Conservation (phyloP, 2,329 filamentous ascomycete species). For the Rhytidhysteron rufulum region DNA sequence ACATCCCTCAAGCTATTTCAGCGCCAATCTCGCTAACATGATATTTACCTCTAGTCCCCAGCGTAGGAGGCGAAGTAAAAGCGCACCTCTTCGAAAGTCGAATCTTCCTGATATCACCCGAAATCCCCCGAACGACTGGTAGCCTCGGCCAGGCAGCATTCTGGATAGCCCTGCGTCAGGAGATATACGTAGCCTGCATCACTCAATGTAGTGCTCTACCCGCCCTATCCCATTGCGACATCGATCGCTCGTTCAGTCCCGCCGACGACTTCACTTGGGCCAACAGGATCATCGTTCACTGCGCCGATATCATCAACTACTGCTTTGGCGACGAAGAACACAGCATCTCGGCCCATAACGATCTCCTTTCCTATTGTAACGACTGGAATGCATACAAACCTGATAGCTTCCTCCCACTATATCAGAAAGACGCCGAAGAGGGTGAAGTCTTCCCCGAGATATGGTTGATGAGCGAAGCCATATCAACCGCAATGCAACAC, state of each 20-base stretch:
- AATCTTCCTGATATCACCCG: slow-evolving; percentile 3
- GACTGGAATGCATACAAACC: slow-evolving; percentile 49
- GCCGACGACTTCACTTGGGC: slow-evolving; percentile 25
- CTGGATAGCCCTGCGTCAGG: slow-evolving; percentile 8
- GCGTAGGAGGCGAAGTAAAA: slow-evolving; percentile 13
- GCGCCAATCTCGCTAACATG: slow-evolving; percentile 10
- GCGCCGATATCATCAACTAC: slow-evolving; percentile 61
- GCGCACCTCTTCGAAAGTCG: slow-evolving; percentile 16
- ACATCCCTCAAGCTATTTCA: no score
- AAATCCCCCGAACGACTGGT: slow-evolving; percentile 1
- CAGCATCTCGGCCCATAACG: slow-evolving; percentile 38
- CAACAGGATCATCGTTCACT: slow-evolving; percentile 43
- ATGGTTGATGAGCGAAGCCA: slow-evolving; percentile 55
- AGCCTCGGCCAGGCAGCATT: slow-evolving; percentile 4
- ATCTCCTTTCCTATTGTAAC: slow-evolving; percentile 44
- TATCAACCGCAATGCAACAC: slow-evolving; percentile 59
- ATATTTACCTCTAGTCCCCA: slow-evolving; percentile 6
- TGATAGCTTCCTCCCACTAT: slow-evolving; percentile 54
- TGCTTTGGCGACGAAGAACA: slow-evolving; percentile 50
- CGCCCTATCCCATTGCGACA: background rate
- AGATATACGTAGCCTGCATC: slow-evolving; percentile 5
- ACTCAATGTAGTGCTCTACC: background rate
- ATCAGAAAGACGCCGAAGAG: slow-evolving; percentile 38
- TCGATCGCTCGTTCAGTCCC: slow-evolving; percentile 19
- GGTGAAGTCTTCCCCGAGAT: slow-evolving; percentile 54